Conservation (phyloP, 2,329 filamentous ascomycete genomes). For the Epichloe sp. region DNA sequence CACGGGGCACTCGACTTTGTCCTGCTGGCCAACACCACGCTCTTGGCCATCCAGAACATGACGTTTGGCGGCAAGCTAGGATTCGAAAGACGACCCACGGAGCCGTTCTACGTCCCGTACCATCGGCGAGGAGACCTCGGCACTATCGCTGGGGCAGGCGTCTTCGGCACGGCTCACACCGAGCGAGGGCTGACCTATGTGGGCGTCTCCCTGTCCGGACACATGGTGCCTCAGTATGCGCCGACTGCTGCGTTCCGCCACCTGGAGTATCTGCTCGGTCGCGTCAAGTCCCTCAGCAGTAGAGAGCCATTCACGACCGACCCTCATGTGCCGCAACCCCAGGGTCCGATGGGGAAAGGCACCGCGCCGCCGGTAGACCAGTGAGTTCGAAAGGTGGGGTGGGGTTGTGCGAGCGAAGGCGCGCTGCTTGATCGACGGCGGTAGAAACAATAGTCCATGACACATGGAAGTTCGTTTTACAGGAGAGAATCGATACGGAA, state of each 20-base stretch:
- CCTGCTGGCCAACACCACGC: conserved; percentile 52
- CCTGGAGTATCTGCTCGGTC: conserved; percentile 59
- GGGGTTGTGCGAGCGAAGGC: no score
- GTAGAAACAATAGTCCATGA: no score
- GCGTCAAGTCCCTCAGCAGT: conserved; percentile 40
- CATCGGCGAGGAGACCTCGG: conserved; percentile 5
- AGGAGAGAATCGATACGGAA: no score
- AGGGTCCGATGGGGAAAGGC: not conserved
- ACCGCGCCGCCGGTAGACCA: not conserved
- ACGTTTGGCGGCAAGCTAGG: conserved; percentile 60
- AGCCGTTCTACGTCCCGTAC: conserved; percentile 53
- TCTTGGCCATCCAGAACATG: conserved; percentile 67
- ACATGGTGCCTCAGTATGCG: conserved; percentile 56
- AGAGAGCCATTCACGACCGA: conserved; percentile 3
- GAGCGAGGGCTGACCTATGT: conserved; percentile 65
- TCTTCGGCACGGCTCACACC: conserved; percentile 55
- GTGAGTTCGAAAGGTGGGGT: no score
- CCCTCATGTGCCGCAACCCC: not conserved
- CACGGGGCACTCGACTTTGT: conserved; percentile 62
- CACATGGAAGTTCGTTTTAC: no score
- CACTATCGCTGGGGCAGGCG: conserved; percentile 41
- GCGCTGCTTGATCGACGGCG: no score
- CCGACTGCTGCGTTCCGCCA: conserved; percentile 57
- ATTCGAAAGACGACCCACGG: conserved; percentile 45
- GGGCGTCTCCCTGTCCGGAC: conserved; percentile 47